Conservation (phyloP, 352 stramenopile genomes). For the Phytophthora capsici region DNA sequence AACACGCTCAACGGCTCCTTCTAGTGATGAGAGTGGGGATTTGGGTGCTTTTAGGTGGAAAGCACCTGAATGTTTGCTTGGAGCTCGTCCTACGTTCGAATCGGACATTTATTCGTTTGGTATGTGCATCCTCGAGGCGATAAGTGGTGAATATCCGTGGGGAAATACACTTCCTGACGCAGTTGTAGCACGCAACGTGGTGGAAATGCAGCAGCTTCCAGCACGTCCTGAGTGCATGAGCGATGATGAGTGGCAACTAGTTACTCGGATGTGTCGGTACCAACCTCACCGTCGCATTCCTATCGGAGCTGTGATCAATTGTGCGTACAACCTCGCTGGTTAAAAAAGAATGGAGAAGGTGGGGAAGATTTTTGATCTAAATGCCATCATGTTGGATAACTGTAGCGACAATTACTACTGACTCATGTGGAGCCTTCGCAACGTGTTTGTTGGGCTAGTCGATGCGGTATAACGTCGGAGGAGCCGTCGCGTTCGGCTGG, state of each 20-base stretch:
- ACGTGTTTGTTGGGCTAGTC: slow-evolving; percentile 29
- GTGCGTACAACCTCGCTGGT: too few relatives aligned
- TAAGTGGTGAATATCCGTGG: slow-evolving; percentile 9
- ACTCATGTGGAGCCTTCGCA: slow-evolving; percentile 14
- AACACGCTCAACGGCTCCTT: background rate
- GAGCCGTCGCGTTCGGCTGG: too few relatives aligned
- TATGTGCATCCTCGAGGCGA: slow-evolving; percentile 12
- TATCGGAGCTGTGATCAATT: too few relatives aligned
- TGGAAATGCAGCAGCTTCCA: too few relatives aligned
- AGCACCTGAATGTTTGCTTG: background rate
- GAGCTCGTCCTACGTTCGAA: background rate
- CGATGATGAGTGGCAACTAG: too few relatives aligned
- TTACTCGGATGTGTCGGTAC: too few relatives aligned
- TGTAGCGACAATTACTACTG: background rate
- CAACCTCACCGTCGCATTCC: too few relatives aligned
- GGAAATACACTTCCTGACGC: background rate
- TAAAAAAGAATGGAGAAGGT: too few relatives aligned
- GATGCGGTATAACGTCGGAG: too few relatives aligned
- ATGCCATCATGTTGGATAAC: background rate
- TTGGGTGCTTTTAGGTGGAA: slow-evolving; percentile 23
- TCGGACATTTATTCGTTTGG: slow-evolving; percentile 20
- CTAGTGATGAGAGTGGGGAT: background rate
- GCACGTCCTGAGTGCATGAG: too few relatives aligned
- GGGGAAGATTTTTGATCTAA: too few relatives aligned
- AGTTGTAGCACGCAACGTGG: background rate